phyloP scores from a whole-genome alignment of 257 asterid genomes.

The Scutellaria baicalensis region DNA sequence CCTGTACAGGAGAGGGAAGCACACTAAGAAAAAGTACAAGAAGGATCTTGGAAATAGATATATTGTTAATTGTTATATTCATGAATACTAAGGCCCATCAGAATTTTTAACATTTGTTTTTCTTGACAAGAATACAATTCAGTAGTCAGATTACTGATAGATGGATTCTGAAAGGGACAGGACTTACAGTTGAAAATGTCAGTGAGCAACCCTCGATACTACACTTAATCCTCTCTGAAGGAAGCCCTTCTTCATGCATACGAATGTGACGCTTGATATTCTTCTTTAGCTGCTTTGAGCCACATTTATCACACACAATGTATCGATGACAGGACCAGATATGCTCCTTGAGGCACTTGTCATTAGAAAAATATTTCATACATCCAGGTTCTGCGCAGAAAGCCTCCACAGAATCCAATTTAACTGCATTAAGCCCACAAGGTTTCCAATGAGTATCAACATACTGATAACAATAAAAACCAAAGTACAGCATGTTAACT shows the following conservation, averaged over 20 bases:
- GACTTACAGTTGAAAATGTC: conserved; percentile 62
- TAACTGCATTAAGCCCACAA: conserved; percentile 44
- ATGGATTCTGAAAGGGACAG: background rate
- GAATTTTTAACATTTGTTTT: background rate
- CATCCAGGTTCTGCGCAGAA: conserved; percentile 76
- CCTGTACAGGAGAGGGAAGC: conserved; percentile 24
- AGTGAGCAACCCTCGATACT: conserved; percentile 44
- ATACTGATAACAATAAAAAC: background rate
- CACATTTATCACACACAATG: conserved; percentile 63
- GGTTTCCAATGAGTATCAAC: background rate
- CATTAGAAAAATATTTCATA: conserved; percentile 72
- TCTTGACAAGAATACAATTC: background rate
- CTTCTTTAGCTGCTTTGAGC: conserved; percentile 69
- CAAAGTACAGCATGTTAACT: background rate
- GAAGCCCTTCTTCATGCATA: conserved; percentile 40
- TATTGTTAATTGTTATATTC: background rate
- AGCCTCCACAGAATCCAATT: conserved; percentile 67
- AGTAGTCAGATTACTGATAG: background rate
- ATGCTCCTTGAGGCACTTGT: conserved; percentile 72
- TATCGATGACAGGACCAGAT: conserved; percentile 57
- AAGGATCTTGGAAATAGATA: too few species aligned
- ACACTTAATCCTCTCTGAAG: conserved; percentile 46
- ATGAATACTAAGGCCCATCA: background rate
- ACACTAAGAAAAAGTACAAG: background rate
- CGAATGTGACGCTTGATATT: conserved; percentile 81